phyloP scores from a whole-genome alignment of 2,329 filamentous ascomycete species.

The Ophiostoma angusticollis region DNA sequence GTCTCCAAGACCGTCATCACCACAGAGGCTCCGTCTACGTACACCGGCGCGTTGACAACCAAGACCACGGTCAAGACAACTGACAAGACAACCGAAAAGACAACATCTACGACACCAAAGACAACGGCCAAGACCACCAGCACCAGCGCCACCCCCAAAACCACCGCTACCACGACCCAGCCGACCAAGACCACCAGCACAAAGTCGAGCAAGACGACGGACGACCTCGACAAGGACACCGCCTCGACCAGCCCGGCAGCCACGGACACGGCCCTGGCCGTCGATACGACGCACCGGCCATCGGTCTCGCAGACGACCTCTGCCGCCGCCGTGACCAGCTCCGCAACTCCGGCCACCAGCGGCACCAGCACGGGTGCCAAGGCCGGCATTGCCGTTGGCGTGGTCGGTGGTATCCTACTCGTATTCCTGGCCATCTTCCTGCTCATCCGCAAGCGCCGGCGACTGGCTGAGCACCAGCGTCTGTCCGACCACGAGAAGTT shows the following conservation, averaged over 20 bases:
- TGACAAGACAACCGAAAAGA: slow-evolving; percentile 2
- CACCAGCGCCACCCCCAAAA: background rate
- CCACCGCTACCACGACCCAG: too few relatives aligned
- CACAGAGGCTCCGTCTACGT: background rate
- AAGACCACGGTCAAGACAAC: slow-evolving; percentile 2
- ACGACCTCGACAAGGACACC: background rate
- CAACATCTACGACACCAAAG: slow-evolving; percentile 2
- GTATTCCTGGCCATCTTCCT: slow-evolving; percentile 59
- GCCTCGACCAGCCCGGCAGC: background rate
- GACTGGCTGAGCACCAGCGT: slow-evolving; percentile 42
- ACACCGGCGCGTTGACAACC: slow-evolving; percentile 5
- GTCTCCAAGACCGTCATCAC: slow-evolving; percentile 2
- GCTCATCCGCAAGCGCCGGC: slow-evolving; percentile 56
- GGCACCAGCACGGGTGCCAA: slow-evolving; percentile 35
- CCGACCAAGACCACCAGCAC: background rate
- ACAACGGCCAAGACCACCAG: background rate
- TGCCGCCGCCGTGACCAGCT: background rate
- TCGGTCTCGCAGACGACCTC: background rate
- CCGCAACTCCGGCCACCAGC: background rate
- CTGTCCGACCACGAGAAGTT: slow-evolving; percentile 53
- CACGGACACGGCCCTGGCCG: slow-evolving; percentile 6
- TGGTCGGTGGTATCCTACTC: slow-evolving; percentile 55
- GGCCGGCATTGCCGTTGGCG: slow-evolving; percentile 75
- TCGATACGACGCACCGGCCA: slow-evolving; percentile 4
- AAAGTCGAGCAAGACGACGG: slow-evolving; percentile 1